Conservation (phyloP, 108 stramenopile species). For the Pseudonitzschia multistriata region DNA sequence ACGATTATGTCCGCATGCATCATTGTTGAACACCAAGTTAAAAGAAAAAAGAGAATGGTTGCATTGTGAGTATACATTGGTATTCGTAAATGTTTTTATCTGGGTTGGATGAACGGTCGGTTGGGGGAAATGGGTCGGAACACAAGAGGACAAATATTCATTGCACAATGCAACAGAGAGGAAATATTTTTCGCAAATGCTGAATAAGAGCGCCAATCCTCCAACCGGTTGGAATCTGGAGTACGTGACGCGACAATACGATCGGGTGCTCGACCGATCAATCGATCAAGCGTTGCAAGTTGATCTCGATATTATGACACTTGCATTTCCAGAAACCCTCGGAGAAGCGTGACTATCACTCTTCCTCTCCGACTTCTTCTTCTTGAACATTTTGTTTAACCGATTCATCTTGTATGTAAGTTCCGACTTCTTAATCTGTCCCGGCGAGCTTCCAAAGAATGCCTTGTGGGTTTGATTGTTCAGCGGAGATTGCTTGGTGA, state of each 20-base stretch:
- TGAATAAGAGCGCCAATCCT: too few relatives aligned
- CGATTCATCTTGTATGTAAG: neutral
- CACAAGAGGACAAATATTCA: neutral
- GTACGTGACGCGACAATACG: too few relatives aligned
- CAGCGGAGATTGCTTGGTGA: neutral
- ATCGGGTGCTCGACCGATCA: neutral
- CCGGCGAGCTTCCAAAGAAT: too few relatives aligned
- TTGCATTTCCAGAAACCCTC: slow-evolving; percentile 4
- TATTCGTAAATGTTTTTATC: too few relatives aligned
- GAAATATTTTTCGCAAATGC: too few relatives aligned
- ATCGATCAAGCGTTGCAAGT: neutral
- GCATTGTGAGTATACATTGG: neutral
- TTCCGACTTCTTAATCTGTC: neutral
- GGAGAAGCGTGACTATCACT: neutral
- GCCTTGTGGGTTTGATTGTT: neutral
- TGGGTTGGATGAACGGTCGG: too few relatives aligned
- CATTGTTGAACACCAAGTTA: neutral
- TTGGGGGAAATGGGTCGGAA: neutral
- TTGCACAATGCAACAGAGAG: too few relatives aligned
- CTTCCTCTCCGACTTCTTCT: slow-evolving; percentile 17
- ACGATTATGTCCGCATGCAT: neutral
- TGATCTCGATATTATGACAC: neutral
- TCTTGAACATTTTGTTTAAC: neutral
- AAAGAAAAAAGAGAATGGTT: neutral
- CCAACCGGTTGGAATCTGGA: too few relatives aligned